A percentile compares a stretch with the other conserved stretches of the same genome.
These are phyloP conservation scores for Mycena vitilis DNA, from an alignment of 768 basidiomycete species.

Conservation along the genomic window DNA sequence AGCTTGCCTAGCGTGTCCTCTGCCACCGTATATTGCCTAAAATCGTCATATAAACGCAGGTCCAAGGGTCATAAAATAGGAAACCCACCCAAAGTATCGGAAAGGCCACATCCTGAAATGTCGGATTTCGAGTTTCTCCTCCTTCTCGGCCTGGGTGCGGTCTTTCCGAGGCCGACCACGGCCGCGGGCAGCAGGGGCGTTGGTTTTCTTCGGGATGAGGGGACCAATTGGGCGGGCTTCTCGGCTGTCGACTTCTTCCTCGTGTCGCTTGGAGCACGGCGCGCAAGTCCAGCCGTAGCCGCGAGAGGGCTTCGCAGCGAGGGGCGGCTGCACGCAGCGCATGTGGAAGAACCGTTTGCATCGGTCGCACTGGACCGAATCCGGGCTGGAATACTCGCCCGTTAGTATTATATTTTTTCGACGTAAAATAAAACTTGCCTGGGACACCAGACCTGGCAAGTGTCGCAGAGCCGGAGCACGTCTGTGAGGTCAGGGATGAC, in stretches of 20 bases:
- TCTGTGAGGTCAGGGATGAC: slow-evolving; percentile 92
- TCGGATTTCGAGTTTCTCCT: slow-evolving; percentile 81
- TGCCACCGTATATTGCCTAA: slow-evolving; percentile 88
- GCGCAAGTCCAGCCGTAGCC: slow-evolving; percentile 99
- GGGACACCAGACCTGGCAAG: slow-evolving; percentile 91
- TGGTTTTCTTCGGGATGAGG: slow-evolving; percentile 68
- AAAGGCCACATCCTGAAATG: slow-evolving; percentile 95
- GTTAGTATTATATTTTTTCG: slow-evolving; percentile 1
- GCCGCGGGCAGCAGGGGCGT: slow-evolving; percentile 77
- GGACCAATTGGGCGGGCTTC: slow-evolving; percentile 64
- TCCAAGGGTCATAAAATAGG: slow-evolving; percentile 10
- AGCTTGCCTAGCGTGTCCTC: slow-evolving; percentile 88
- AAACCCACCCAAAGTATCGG: slow-evolving; percentile 93
- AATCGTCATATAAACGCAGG: slow-evolving; percentile 24
- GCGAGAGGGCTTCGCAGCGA: slow-evolving; percentile 90
- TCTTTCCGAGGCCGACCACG: slow-evolving; percentile 85
- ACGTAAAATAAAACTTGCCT: slow-evolving; percentile 62
- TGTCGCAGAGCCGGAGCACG: slow-evolving; percentile 83
- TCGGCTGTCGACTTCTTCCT: slow-evolving; percentile 85
- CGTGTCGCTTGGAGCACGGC: slow-evolving; percentile 89
- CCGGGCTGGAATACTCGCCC: slow-evolving; percentile 61
- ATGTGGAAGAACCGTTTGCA: slow-evolving; percentile 97
- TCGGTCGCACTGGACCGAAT: slow-evolving; percentile 89
- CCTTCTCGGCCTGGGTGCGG: slow-evolving; percentile 75
- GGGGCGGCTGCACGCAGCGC: slow-evolving; percentile 91